phyloP scores from a whole-genome alignment of 305 asterid species.

The Solanum hybrid region DNA sequence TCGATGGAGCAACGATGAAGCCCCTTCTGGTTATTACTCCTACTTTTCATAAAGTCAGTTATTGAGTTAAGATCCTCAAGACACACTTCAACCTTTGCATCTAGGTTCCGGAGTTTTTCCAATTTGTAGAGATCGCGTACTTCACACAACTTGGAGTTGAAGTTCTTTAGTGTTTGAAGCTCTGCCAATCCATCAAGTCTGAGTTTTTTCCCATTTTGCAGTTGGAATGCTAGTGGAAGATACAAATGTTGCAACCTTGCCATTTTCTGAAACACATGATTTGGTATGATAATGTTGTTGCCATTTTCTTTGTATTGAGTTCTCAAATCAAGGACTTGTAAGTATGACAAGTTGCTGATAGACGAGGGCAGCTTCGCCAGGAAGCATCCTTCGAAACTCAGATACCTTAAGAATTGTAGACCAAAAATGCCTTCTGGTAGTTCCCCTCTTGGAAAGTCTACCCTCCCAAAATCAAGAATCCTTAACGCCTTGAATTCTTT shows the following conservation, averaged over 20 bases:
- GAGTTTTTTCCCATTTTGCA: background rate
- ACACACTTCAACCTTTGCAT: background rate
- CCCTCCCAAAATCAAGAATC: constrained; percentile 12
- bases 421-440: background rate
- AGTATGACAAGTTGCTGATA: constrained; percentile 5
- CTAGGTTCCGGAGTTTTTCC: background rate
- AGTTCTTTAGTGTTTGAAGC: constrained; percentile 9
- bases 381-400: constrained; percentile 17
- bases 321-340: constrained; percentile 22
- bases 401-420: constrained; percentile 12
- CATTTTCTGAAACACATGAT: constrained; percentile 6
- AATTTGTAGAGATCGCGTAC: background rate
- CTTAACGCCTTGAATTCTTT: background rate
- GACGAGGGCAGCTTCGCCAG: constrained; percentile 8
- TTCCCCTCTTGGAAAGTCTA: constrained; percentile 5
- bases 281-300: constrained; percentile 9
- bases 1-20: background rate
- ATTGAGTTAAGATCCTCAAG: background rate
- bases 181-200: background rate
- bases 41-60: background rate
- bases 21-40: background rate
- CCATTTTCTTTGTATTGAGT: background rate
- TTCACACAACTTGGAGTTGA: background rate
- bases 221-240: constrained; percentile 6
- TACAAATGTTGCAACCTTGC: constrained; percentile 15